Evolutionary conservation across 495 filamentous ascomycete genomes (phyloP).

Genomic region (Penicillium turbatum): DNA sequence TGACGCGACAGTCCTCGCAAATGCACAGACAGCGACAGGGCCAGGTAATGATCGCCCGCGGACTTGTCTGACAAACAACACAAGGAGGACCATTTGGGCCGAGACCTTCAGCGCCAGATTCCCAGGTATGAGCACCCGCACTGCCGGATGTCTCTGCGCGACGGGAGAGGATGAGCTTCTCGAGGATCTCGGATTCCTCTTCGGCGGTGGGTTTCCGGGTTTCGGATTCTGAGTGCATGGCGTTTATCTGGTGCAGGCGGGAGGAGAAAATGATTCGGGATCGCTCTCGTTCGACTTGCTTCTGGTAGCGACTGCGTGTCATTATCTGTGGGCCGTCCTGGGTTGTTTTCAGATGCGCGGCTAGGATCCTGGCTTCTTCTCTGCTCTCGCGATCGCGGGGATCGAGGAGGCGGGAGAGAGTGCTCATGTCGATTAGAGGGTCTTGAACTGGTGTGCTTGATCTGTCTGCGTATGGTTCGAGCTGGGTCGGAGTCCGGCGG

Average conservation of each 20-base stretch:
- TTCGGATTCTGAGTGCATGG: constrained; percentile 14
- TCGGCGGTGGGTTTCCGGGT: constrained; percentile 52
- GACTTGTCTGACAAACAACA: constrained; percentile 86
- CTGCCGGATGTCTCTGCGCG: constrained; percentile 30
- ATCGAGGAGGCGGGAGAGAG: constrained; percentile 77
- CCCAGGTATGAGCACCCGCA: constrained; percentile 47
- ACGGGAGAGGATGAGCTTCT: constrained; percentile 71
- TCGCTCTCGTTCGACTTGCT: constrained; percentile 59
- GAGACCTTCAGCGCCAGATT: constrained; percentile 64
- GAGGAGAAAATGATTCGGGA: constrained; percentile 58
- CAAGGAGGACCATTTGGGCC: constrained; percentile 77
- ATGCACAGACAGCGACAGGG: constrained; percentile 90
- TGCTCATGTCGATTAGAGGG: constrained; percentile 57
- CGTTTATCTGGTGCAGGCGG: constrained; percentile 22
- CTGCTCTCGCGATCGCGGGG: constrained; percentile 72
- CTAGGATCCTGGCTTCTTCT: constrained; percentile 75
- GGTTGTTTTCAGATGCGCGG: constrained; percentile 67
- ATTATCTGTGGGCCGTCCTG: constrained; percentile 51
- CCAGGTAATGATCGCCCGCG: constrained; percentile 90
- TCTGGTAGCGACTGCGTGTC: constrained; percentile 73
- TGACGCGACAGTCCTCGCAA: constrained; percentile 92
- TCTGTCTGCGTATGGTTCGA: constrained; percentile 41
- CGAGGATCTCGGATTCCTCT: constrained; percentile 76
- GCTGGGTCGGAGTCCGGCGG: constrained; percentile 72
- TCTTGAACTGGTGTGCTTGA: constrained; percentile 59